A percentile compares a stretch with the other conserved stretches of the same genome.
phyloP scores from a whole-genome alignment of 306 rosid species.

The Casuarina equisetifolia region DNA sequence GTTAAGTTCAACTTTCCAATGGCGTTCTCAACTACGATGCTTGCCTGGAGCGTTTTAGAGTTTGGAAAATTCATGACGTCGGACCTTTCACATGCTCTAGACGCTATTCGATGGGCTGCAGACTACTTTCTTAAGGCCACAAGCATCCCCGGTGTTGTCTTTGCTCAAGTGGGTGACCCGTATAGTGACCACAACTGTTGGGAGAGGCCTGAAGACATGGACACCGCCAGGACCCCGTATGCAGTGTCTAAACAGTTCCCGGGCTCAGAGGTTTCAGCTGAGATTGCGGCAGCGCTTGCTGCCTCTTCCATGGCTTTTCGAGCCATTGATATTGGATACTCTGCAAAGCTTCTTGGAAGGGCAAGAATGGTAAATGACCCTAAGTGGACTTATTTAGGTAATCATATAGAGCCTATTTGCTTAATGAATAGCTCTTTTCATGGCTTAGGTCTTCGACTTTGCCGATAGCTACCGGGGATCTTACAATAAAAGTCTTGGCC shows the following conservation, averaged over 20 bases:
- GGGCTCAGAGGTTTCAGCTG: constrained; percentile 50
- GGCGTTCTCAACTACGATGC: constrained; percentile 55
- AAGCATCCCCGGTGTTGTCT: constrained; percentile 29
- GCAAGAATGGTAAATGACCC: constrained; percentile 26
- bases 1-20: constrained; percentile 59
- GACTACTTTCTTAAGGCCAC: constrained; percentile 55
- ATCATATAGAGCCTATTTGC: no score
- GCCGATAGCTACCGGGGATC: constrained; percentile 48
- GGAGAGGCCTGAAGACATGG: constrained; percentile 72
- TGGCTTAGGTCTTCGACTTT: constrained; percentile 43
- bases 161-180: constrained; percentile 55
- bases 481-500: constrained; percentile 31
- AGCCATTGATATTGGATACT: constrained; percentile 14
- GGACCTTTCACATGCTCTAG: constrained; percentile 35
- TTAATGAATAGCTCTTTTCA: background rate
- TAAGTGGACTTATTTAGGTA: no score
- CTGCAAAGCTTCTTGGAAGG: constrained; percentile 18
- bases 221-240: constrained; percentile 41
- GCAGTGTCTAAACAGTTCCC: constrained; percentile 31
- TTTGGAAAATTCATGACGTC: constrained; percentile 41
- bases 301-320: constrained; percentile 44
- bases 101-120: constrained; percentile 47
- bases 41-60: constrained; percentile 61
- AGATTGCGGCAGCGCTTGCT: constrained; percentile 52
- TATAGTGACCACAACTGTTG: constrained; percentile 48